phyloP scores from a whole-genome alignment of 2,329 filamentous ascomycete genomes.

The Biscogniauxia sp. region DNA sequence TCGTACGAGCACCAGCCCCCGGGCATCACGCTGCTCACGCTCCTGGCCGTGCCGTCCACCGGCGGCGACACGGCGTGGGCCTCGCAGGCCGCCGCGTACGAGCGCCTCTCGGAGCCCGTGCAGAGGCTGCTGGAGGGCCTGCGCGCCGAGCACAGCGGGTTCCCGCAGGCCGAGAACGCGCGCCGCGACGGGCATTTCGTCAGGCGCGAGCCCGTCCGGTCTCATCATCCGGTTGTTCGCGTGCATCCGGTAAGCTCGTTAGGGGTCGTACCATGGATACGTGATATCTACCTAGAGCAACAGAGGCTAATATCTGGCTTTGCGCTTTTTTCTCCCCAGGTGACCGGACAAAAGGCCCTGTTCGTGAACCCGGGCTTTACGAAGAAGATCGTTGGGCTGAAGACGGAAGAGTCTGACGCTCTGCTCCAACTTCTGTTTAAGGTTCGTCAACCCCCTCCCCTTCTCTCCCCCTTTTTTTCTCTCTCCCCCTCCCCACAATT shows the following conservation, averaged over 20 bases:
- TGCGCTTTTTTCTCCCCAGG: conserved; percentile 22
- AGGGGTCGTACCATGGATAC: too few species aligned
- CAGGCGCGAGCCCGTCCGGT: conserved; percentile 62
- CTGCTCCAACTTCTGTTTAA: conserved; percentile 69
- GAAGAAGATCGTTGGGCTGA: conserved; percentile 56
- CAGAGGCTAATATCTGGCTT: background rate
- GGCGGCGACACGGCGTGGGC: conserved; percentile 40
- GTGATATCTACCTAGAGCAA: too few species aligned
- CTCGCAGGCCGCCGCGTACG: conserved; percentile 37
- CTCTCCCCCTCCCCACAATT: too few species aligned
- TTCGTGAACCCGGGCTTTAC: conserved; percentile 61
- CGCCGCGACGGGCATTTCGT: conserved; percentile 35
- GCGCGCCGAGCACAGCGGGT: conserved; percentile 39
- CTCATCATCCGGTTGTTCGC: conserved; percentile 64
- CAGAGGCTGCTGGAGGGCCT: conserved; percentile 36
- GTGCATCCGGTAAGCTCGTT: conserved; percentile 53
- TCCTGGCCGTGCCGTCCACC: conserved; percentile 36
- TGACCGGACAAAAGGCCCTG: conserved; percentile 66
- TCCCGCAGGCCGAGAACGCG: conserved; percentile 37
- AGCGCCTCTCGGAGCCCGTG: conserved; percentile 36
- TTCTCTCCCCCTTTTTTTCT: background rate
- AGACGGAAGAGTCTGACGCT: conserved; percentile 64
- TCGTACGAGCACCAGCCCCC: conserved; percentile 43
- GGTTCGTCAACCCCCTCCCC: conserved; percentile 13
- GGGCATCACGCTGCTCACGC: conserved; percentile 39